These are phyloP conservation scores for Plasmodium knowlesi DNA, from an alignment of 169 alveolate species.

Conservation along the genomic window DNA sequence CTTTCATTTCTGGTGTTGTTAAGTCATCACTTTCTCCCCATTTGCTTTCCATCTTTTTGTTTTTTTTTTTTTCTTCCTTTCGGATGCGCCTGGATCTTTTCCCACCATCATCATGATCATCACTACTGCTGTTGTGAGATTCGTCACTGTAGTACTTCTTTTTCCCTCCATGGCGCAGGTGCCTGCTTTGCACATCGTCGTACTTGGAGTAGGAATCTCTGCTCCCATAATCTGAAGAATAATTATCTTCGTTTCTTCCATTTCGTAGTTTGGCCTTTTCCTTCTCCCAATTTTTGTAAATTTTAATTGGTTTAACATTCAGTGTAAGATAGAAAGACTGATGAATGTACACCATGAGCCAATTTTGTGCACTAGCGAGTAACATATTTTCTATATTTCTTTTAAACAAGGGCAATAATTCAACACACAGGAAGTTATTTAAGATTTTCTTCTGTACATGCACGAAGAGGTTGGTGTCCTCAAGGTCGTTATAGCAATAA, in stretches of 20 bases:
- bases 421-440: conserved; percentile 71
- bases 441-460: conserved; percentile 75
- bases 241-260: not conserved
- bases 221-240: not conserved
- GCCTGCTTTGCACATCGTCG: not conserved
- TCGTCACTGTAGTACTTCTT: conserved; percentile 49
- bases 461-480: conserved; percentile 64
- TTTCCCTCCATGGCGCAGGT: not conserved
- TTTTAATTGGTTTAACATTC: conserved; percentile 46
- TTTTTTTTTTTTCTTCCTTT: conserved; percentile 18
- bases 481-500: conserved; percentile 59
- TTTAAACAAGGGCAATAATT: conserved; percentile 75
- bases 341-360: conserved; percentile 68
- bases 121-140: not conserved
- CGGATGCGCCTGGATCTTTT: not conserved
- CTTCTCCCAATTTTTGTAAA: not conserved
- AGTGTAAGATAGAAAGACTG: conserved; percentile 64
- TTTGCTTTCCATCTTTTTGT: conserved; percentile 7
- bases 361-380: conserved; percentile 71
- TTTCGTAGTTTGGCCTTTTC: conserved; percentile 1
- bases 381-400: conserved; percentile 68
- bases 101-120: not conserved
- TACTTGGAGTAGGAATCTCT: not conserved
- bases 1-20: not conserved
- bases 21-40: not conserved